A percentile compares a stretch with the other conserved stretches of the same genome.
phyloP scores from a whole-genome alignment of 2,329 filamentous ascomycete genomes.

The Talaromyces rugulosus region DNA sequence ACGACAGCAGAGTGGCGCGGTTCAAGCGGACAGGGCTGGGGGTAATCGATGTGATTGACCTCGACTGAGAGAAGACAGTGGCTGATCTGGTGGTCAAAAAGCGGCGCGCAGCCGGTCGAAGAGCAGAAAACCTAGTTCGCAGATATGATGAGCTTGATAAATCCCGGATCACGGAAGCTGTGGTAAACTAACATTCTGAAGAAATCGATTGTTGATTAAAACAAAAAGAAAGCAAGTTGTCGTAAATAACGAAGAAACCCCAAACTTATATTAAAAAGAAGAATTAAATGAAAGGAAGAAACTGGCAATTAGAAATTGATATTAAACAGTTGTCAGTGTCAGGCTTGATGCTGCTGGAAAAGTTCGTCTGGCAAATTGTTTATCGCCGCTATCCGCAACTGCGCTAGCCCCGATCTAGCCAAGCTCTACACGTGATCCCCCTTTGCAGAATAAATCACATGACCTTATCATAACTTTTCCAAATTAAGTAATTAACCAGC shows the following conservation, averaged over 20 bases:
- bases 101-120: slow-evolving; percentile 56
- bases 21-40: background rate
- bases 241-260: background rate
- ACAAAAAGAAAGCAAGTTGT: background rate
- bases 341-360: background rate
- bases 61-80: slow-evolving; percentile 40
- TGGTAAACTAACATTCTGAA: background rate
- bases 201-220: background rate
- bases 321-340: background rate
- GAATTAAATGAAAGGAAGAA: background rate
- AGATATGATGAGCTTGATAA: background rate
- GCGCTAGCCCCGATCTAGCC: background rate
- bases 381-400: background rate
- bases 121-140: slow-evolving; percentile 46
- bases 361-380: background rate
- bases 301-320: background rate
- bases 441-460: background rate
- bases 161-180: background rate
- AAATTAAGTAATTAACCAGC: background rate
- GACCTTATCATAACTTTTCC: background rate
- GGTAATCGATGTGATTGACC: slow-evolving; percentile 34
- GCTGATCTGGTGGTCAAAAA: slow-evolving; percentile 46
- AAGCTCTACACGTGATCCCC: background rate
- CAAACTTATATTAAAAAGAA: background rate
- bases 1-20: background rate